Evolutionary conservation across 257 asterid genomes (phyloP), one percentile per base, ranked within the genome.

Genomic region (Voacanga thouarsii): DNA sequence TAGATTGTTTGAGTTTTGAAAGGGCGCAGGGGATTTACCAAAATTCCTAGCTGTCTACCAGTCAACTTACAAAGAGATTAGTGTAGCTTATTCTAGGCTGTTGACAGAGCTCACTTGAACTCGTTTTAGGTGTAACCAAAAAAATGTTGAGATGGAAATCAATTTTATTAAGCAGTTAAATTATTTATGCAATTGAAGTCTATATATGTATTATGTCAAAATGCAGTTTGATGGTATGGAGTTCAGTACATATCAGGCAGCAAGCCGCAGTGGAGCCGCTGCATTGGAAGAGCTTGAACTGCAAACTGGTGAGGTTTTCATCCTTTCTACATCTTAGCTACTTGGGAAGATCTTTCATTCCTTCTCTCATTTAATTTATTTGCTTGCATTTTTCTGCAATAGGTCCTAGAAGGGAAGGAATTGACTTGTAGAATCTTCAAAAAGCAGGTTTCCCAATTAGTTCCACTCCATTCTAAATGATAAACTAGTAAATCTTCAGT

Each of bases 251-350:
- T 87, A 87, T 74, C 90, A 87, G 81, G 90, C 90, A 56, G 90
- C 90, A 69, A 87, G 90, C 75, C 87, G 90, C 51, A 96, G 96
- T 8, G 99, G 99, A 51, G 99, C 99, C 70, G 98, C 99, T 60
- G 98, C 98, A 75, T 93, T 95, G 99, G 98, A 91, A 88, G 99
- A 95, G 88, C 93, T 95, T 74, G 97, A 87, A 84, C 93, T 50
- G 79, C 99, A 95, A 75, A 91, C 97, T 76, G 97, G 96, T 77
- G 97, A 93, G 96, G 98, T 93, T 65, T 72, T 79, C 77, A 71
- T 39, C 70, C 23, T 12, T 78, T 57, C 59, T 67, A 37, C 53
- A 56, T 41, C 55, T 78, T 65, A 67, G 67, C 50, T 30, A 47
- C 66, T 55, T 57, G 24, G 16, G 45, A 30, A 51, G 45, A 21